Percentiles rank a stretch among this genome's conserved stretches.
phyloP scores from a whole-genome alignment of 177 flowering plant species.

The Vitis hybrid region DNA sequence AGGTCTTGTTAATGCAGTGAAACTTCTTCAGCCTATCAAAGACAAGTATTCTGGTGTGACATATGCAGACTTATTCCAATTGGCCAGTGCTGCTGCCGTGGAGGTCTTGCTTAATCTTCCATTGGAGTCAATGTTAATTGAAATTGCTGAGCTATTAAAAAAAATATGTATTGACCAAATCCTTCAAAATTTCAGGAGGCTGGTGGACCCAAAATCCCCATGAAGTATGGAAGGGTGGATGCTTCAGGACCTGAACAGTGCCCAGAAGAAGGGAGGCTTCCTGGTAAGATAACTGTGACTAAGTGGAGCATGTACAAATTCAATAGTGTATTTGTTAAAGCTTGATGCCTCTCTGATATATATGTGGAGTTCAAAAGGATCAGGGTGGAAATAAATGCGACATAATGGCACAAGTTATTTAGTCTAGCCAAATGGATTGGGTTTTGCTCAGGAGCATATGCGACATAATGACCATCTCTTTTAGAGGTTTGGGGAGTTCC shows the following conservation, averaged over 20 bases:
- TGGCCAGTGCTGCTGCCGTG: constrained; percentile 96
- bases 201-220: constrained; percentile 94
- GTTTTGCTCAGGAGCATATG: no score
- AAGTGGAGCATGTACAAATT: no score
- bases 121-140: background rate
- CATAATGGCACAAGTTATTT: no score
- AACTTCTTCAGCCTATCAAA: constrained; percentile 88
- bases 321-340: no score
- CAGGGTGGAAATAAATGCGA: no score
- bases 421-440: no score
- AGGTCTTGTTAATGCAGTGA: constrained; percentile 95
- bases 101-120: constrained; percentile 54
- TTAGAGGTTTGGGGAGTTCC: no score
- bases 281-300: constrained; percentile 48
- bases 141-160: background rate
- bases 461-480: no score
- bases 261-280: constrained; percentile 97
- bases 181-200: constrained; percentile 65
- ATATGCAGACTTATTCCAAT: constrained; percentile 93
- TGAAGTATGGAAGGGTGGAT: constrained; percentile 98
- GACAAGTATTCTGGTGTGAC: constrained; percentile 83
- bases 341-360: no score
- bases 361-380: no score
- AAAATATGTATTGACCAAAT: background rate
- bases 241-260: constrained; percentile 76